phyloP scores from a whole-genome alignment of 2,329 filamentous ascomycete species.

The Aspergillus nomiae region DNA sequence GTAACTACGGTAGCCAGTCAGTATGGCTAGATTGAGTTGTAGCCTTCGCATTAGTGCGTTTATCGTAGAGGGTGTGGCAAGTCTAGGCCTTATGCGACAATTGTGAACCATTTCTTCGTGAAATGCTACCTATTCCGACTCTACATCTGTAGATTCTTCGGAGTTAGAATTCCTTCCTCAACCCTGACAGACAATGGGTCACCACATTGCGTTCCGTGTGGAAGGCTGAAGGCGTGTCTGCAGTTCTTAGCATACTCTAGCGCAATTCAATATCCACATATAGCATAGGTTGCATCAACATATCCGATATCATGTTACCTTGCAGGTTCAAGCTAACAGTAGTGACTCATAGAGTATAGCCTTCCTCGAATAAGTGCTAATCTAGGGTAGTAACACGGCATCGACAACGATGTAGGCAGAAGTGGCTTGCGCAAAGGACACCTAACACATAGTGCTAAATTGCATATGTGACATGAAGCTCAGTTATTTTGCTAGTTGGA shows the following conservation, averaged over 20 bases:
- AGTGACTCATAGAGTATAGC: no score
- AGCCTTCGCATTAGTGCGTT: not conserved
- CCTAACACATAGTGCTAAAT: not conserved
- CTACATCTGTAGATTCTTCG: not conserved
- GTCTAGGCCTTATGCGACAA: not conserved
- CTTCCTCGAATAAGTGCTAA: no score
- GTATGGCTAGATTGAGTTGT: not conserved
- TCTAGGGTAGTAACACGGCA: no score
- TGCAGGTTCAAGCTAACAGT: not conserved
- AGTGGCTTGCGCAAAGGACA: not conserved
- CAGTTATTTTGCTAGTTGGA: not conserved
- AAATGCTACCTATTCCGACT: not conserved
- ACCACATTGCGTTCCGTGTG: not conserved
- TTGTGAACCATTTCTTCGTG: not conserved
- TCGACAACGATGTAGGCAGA: no score
- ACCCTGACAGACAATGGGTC: not conserved
- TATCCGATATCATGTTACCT: not conserved
- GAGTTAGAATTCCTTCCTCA: not conserved
- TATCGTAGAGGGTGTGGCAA: not conserved
- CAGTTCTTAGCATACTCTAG: not conserved
- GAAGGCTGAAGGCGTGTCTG: not conserved
- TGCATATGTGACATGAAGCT: not conserved
- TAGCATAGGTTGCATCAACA: not conserved
- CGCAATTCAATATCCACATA: not conserved
- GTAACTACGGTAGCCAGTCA: not conserved